Evolutionary conservation across 2,329 filamentous ascomycete species (phyloP).

Genomic region (Nigrospora osmanthi): DNA sequence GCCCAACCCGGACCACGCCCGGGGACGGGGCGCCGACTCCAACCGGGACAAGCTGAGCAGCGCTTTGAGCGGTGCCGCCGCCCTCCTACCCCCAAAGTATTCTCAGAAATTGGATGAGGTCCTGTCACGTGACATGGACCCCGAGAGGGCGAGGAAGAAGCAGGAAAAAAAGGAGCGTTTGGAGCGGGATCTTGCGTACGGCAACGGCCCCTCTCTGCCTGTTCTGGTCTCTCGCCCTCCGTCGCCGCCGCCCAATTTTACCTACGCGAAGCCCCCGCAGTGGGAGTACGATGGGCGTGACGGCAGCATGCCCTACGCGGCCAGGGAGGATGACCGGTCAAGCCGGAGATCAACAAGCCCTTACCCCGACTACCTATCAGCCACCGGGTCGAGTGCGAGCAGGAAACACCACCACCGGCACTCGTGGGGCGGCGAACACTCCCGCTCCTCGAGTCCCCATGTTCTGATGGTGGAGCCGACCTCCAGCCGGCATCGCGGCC

Average conservation of each 20-base stretch:
- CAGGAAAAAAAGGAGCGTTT: constrained; percentile 22
- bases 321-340: constrained; percentile 3
- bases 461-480: constrained; percentile 34
- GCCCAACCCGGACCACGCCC: neutral
- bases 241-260: constrained; percentile 13
- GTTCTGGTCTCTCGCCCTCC: constrained; percentile 8
- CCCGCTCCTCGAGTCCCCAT: constrained; percentile 27
- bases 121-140: constrained; percentile 17
- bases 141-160: constrained; percentile 23
- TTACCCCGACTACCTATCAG: constrained; percentile 5
- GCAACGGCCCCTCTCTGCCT: constrained; percentile 17
- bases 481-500: constrained; percentile 28
- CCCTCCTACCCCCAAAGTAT: constrained; percentile 21
- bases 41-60: constrained; percentile 10
- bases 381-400: constrained; percentile 7
- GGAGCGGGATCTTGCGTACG: constrained; percentile 46
- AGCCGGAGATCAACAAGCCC: constrained; percentile 15
- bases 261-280: constrained; percentile 24
- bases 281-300: constrained; percentile 30
- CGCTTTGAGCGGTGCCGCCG: constrained; percentile 17
- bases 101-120: constrained; percentile 13
- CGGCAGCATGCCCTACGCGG: constrained; percentile 23
- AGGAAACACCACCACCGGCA: constrained; percentile 17
- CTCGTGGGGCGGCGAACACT: constrained; percentile 24
- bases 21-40: constrained; percentile 4